Percentiles rank a stretch among this genome's conserved stretches.
These are phyloP conservation scores for Phanerochaete sordida DNA, from an alignment of 768 basidiomycete genomes.

Conservation along the genomic window DNA sequence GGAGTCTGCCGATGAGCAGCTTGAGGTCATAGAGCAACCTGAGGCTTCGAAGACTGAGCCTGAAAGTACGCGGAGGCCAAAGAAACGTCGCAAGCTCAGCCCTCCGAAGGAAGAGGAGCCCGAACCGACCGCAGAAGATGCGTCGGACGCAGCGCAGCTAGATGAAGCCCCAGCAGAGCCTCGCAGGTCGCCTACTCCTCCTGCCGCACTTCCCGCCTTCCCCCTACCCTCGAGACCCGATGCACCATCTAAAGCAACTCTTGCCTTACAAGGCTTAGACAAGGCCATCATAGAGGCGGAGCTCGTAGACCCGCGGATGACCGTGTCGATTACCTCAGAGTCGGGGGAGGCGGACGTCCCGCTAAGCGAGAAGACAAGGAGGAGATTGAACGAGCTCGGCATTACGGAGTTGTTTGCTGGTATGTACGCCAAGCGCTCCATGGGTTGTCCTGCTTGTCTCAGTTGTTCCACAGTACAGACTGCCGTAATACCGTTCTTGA, in stretches of 20 bases:
- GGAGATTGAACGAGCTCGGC: conserved; percentile 68
- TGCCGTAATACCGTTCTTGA: conserved; percentile 76
- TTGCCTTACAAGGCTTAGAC: conserved; percentile 79
- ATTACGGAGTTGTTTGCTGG: conserved; percentile 89
- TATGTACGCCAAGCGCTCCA: conserved; percentile 30
- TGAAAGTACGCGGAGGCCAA: conserved; percentile 28
- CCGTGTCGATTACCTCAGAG: conserved; percentile 37
- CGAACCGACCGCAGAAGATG: not conserved
- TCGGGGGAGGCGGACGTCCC: conserved; percentile 42
- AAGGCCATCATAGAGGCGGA: conserved; percentile 67
- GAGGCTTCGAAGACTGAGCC: not conserved
- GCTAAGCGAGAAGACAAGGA: conserved; percentile 57
- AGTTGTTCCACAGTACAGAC: conserved; percentile 69
- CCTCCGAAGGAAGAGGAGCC: conserved; percentile 14
- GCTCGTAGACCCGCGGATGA: conserved; percentile 53
- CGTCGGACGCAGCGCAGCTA: not conserved
- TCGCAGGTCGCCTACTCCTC: conserved; percentile 22
- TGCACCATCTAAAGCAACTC: conserved; percentile 65
- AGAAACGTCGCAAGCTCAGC: conserved; percentile 42
- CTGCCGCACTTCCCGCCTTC: conserved; percentile 57
- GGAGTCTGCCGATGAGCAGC: conserved; percentile 4
- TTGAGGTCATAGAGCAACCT: conserved; percentile 9
- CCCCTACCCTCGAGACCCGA: conserved; percentile 63
- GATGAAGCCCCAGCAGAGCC: not conserved
- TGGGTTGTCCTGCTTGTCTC: not conserved